Evolutionary conservation across 371 early-diverging fungal genomes (phyloP).

Genomic region (Zychaea mexicana): DNA sequence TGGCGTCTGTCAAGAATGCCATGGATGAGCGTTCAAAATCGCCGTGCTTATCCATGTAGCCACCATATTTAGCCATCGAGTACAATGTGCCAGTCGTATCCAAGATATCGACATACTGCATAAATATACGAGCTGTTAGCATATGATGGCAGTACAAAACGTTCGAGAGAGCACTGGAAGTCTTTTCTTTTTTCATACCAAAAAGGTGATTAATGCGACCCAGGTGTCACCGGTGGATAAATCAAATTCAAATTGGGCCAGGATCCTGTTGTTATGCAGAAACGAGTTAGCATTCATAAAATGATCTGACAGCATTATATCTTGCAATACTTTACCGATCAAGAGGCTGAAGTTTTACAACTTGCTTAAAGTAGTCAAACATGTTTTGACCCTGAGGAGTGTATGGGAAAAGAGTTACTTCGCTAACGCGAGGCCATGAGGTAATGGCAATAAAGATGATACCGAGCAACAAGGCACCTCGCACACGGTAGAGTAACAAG

Average conservation of each 20-base stretch:
- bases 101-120: constrained; percentile 73
- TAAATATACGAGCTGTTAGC: neutral
- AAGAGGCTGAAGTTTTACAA: constrained; percentile 68
- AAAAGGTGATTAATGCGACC: constrained; percentile 80
- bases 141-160: neutral
- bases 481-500: constrained; percentile 65
- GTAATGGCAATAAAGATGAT: constrained; percentile 72
- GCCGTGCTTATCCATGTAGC: constrained; percentile 72
- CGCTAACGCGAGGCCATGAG: constrained; percentile 66
- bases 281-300: too few relatives aligned
- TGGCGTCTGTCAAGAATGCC: constrained; percentile 76
- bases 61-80: constrained; percentile 82
- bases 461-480: constrained; percentile 74
- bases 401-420: constrained; percentile 76
- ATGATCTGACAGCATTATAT: too few relatives aligned
- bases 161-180: neutral
- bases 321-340: constrained; percentile 23
- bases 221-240: constrained; percentile 65
- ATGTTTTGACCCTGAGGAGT: constrained; percentile 61
- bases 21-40: constrained; percentile 76
- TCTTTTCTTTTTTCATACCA: constrained; percentile 18
- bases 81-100: constrained; percentile 82
- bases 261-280: constrained; percentile 37
- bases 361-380: constrained; percentile 74
- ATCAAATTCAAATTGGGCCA: constrained; percentile 68